Base-by-base conservation (phyloP, 129 eudicot species). In the Rutidosis leptorrhynchoides region DNA sequence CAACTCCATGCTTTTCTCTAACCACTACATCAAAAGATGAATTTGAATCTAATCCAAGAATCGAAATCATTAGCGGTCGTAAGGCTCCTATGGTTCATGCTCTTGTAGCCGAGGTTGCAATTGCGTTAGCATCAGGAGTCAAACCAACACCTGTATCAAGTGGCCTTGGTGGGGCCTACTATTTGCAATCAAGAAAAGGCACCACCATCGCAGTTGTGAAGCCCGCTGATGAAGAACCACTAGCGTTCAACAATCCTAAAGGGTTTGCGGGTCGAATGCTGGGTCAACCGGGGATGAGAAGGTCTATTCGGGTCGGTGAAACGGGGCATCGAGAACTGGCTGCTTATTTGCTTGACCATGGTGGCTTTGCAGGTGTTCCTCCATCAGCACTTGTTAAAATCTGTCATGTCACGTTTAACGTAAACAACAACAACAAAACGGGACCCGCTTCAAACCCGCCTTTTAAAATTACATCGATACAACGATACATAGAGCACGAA, bases 121-220 rank as follows among this genome's bases (percentile, higher is more conserved):
- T 89, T 24, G 96, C 99, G 28, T 64, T 89, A 82, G 95, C 96
- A 46, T 80, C 87, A 19, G 98, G 98, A 52, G 67, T 82, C 77
- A 72, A 62, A 53, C 91, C 89, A 4, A 87, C 80, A 58, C 96
- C 92, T 0, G 79, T 83, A 15, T 71, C 96, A 29, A 86, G 83
- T 58, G 98, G 98, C 37, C 91, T 88, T 7, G 95, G 98, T 0
- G 98, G 98, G 7, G 95, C 96, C 37, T 93, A 93, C 78, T 84
- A 88, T 66, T 19, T 88, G 56, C 77, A 74, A 5, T 72, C 87
- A 1, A 63, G 75, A 54, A 88, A 72, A 73, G 89, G 96, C 14
- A 78, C 67, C 24, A 72, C 64, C 1, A 86, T 93, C 45, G 96
- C 96, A 0, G 95, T 93, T 35, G 98, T 85, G 14, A 93, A 93